These are phyloP conservation scores for Paramecium biaurelia DNA, from an alignment of 73 alveolate genomes.

Conservation along the genomic window DNA sequence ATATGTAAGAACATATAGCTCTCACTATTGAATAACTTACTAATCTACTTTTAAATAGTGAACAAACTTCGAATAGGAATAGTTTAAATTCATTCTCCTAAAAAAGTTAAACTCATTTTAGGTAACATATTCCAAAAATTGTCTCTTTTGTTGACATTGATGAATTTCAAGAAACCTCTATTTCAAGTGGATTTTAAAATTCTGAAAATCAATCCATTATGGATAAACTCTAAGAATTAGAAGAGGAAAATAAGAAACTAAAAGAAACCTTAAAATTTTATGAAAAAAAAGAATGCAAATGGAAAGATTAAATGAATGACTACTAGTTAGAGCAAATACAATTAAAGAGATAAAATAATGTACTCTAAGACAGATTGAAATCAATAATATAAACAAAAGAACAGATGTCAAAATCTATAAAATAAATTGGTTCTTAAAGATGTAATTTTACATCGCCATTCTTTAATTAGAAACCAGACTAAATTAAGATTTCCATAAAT, in stretches of 20 bases:
- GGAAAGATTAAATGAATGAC: background rate
- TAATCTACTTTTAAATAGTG: background rate
- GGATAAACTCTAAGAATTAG: background rate
- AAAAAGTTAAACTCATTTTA: background rate
- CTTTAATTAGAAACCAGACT: background rate
- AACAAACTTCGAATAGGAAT: background rate
- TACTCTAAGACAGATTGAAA: background rate
- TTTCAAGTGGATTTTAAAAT: background rate
- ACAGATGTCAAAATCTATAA: background rate
- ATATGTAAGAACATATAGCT: background rate
- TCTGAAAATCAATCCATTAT: background rate
- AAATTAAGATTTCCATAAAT: background rate
- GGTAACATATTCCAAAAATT: background rate
- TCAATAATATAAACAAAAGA: background rate
- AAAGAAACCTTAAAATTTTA: background rate
- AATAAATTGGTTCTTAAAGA: background rate
- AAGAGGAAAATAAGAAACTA: background rate
- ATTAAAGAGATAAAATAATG: background rate
- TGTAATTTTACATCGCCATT: constrained; percentile 3
- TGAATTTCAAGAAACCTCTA: background rate
- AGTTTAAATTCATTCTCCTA: background rate
- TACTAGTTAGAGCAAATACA: background rate
- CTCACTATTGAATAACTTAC: background rate
- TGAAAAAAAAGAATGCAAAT: background rate
- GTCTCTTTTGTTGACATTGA: background rate